Conservation (phyloP, 768 basidiomycete species). For the Termitomyces sp. region DNA sequence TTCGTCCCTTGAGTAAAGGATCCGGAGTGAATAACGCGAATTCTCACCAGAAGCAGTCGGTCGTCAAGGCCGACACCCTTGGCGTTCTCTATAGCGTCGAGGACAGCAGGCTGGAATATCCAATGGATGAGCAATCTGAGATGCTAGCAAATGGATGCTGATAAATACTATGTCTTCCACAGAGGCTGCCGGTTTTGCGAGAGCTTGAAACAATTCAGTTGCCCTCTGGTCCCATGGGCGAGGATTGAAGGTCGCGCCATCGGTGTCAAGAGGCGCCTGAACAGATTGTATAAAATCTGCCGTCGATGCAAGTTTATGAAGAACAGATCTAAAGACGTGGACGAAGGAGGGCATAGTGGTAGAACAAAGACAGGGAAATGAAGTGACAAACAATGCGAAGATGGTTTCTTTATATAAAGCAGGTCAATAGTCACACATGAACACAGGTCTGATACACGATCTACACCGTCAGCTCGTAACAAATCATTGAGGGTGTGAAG, state of each 20-base stretch:
- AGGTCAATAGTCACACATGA: conserved; percentile 1
- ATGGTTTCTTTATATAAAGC: conserved; percentile 5
- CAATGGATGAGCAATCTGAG: not conserved
- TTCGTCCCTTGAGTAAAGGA: conserved; percentile 3
- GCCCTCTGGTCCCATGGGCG: conserved; percentile 20
- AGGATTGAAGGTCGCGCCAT: conserved; percentile 25
- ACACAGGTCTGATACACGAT: conserved; percentile 7
- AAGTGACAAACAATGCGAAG: not conserved
- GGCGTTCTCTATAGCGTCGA: conserved; percentile 40
- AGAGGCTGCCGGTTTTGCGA: conserved; percentile 22
- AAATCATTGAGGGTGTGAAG: conserved; percentile 11
- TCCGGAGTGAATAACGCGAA: not conserved
- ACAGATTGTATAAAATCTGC: conserved; percentile 20
- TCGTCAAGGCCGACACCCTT: conserved; percentile 46
- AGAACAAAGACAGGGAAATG: conserved; percentile 4
- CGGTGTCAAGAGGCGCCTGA: conserved; percentile 26
- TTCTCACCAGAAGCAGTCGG: conserved; percentile 52
- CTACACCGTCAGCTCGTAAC: not conserved
- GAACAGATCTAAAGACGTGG: conserved; percentile 4
- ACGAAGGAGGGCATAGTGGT: conserved; percentile 6
- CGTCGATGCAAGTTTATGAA: conserved; percentile 17
- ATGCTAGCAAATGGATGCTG: too few species aligned
- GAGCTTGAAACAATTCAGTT: conserved; percentile 23
- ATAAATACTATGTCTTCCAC: conserved; percentile 25
- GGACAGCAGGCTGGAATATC: conserved; percentile 36